Base-by-base conservation (phyloP, 306 rosid genomes). In the Senna siamea region DNA sequence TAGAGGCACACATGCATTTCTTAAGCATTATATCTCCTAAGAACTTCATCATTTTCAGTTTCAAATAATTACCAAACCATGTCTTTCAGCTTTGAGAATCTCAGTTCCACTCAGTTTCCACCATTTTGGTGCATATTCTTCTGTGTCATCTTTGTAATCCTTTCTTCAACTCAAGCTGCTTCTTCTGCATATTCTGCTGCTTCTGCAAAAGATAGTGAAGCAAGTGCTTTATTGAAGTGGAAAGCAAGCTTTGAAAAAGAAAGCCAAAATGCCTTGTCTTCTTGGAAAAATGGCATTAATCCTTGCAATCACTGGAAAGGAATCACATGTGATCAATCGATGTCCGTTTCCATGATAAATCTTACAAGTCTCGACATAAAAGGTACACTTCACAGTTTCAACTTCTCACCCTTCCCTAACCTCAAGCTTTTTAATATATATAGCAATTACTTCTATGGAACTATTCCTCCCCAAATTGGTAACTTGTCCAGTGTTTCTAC, bases 181-280 rank as follows among this genome's bases (percentile, higher is more conserved):
- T 26, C 30, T 26, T 26, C 30, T 3, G 30, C 30, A 26, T 26
- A 26, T 26, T 26, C 30, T n/a, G n/a, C n/a, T n/a, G n/a, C n/a
- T 26, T 26, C 30, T 26, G 1, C 30, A 26, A 26, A 26, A 26
- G 2, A 26, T 26, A 26, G 30, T 26, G 40, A 37, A 37, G 40
- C 40, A 37, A 37, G 6, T 5, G 40, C 64, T 20, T 18, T 77
- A 9, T 7, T 69, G 44, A 59, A 59, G 35, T 77, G 81, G 81
- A 77, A 69, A 69, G 34, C 55, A 4, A 69, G 46, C 57, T 46
- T 77, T 48, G 30, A 51, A 26, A 23, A 69, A 7, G 48, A 61
- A 38, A 78, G 72, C 37, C 60, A 54, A 54, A 0, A 2, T 10
- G 3, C 15, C 34, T 22, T 54, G 7, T 54, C 60, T 22, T 54